Conservation (phyloP, 495 filamentous ascomycete genomes). For the Trichodelitschia bisporula region DNA sequence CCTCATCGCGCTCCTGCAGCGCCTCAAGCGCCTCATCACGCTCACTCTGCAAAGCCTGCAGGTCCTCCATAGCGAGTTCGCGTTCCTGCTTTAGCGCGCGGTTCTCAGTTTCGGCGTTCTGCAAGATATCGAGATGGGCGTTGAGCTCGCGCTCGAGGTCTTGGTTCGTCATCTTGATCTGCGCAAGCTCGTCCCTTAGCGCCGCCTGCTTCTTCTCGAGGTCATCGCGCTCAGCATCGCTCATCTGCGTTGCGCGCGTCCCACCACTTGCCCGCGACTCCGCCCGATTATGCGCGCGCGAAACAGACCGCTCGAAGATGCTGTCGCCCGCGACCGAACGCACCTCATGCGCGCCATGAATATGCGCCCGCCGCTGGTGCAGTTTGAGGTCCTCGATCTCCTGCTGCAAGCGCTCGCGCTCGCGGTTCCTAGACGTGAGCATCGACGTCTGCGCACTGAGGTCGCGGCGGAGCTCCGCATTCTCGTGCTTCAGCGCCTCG, state of each 20-base stretch:
- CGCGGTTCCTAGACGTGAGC: slow-evolving; percentile 85
- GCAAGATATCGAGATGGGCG: slow-evolving; percentile 16
- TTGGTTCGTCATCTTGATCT: slow-evolving; percentile 55
- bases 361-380: slow-evolving; percentile 5
- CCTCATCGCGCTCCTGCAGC: slow-evolving; percentile 53
- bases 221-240: slow-evolving; percentile 65
- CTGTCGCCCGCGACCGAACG: slow-evolving; percentile 61
- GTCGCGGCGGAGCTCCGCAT: slow-evolving; percentile 73
- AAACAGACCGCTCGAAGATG: slow-evolving; percentile 78
- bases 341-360: slow-evolving; percentile 37
- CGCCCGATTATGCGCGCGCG: slow-evolving; percentile 50
- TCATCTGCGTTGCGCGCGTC: slow-evolving; percentile 41
- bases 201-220: slow-evolving; percentile 61
- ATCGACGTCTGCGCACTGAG: slow-evolving; percentile 92
- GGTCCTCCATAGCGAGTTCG: slow-evolving; percentile 26
- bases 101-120: slow-evolving; percentile 13
- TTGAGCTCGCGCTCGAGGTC: slow-evolving; percentile 19
- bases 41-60: slow-evolving; percentile 60
- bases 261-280: slow-evolving; percentile 46
- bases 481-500: slow-evolving; percentile 71
- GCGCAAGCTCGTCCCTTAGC: slow-evolving; percentile 63
- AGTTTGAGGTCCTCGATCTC: slow-evolving; percentile 95
- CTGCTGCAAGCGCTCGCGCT: slow-evolving; percentile 83
- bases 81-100: slow-evolving; percentile 15
- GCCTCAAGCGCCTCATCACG: slow-evolving; percentile 62